A percentile compares a stretch with the other conserved stretches of the same genome.
These are phyloP conservation scores for Claviceps purpurea DNA, from an alignment of 2,329 filamentous ascomycete genomes.

Conservation along the genomic window DNA sequence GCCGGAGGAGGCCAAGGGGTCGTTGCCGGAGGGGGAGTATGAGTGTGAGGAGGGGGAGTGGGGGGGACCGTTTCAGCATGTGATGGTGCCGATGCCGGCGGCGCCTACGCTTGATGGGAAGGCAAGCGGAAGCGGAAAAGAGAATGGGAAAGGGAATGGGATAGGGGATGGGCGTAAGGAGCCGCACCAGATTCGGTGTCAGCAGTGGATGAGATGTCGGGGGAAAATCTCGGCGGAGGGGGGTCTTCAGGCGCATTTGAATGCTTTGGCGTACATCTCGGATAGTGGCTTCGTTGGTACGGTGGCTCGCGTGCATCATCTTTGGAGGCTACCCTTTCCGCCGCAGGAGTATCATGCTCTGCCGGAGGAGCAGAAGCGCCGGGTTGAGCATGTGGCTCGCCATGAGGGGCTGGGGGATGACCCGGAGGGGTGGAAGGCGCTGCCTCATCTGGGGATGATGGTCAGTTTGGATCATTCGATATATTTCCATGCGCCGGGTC, in stretches of 20 bases:
- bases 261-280: slow-evolving; percentile 82
- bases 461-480: slow-evolving; percentile 67
- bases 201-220: slow-evolving; percentile 62
- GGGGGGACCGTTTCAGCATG: too few relatives aligned
- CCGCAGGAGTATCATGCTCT: slow-evolving; percentile 40
- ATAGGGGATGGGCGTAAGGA: slow-evolving; percentile 35
- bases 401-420: slow-evolving; percentile 26
- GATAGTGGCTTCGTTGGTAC: slow-evolving; percentile 92
- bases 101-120: too few relatives aligned
- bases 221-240: slow-evolving; percentile 61
- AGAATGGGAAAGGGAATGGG: slow-evolving; percentile 24
- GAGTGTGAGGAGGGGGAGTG: too few relatives aligned
- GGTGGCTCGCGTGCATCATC: slow-evolving; percentile 62
- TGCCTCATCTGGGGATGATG: slow-evolving; percentile 58
- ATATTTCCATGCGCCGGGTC: slow-evolving; percentile 50
- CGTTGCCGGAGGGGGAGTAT: too few relatives aligned
- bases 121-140: too few relatives aligned
- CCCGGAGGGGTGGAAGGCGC: slow-evolving; percentile 29
- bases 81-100: too few relatives aligned
- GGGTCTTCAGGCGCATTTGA: slow-evolving; percentile 68
- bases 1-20: too few relatives aligned
- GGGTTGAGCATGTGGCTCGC: slow-evolving; percentile 19
- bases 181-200: slow-evolving; percentile 53
- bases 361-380: slow-evolving; percentile 24
- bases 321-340: slow-evolving; percentile 57